Evolutionary conservation across 1,284 basidiomycete species (phyloP), one percentile per base, ranked within the genome.

Genomic region (Cutaneotrichosporon cyanovorans): DNA sequence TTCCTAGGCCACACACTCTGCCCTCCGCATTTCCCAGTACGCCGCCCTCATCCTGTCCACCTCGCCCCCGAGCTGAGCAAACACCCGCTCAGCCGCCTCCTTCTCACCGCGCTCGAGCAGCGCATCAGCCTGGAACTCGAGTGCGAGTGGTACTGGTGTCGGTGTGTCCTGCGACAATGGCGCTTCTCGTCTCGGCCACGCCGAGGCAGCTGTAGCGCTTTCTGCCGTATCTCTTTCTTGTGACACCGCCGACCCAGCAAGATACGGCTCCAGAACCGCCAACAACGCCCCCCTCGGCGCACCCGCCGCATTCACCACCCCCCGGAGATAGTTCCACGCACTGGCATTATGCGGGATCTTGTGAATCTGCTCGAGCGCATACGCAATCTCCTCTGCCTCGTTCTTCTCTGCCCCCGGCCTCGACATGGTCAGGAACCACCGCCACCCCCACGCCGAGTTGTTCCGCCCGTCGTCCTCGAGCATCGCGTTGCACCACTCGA

Each of bases 391-490:
- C 32, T 34, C 32, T 6, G 32, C 15, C 42, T n/a, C 32, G 19
- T 37, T 37, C 42, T 44, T 35, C 34, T 34, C 77, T 31, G 55
- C 52, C 76, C 61, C 74, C 4, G 82, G 85, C 43, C 80, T 78
- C 43, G 80, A 79, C 59, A 88, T 90, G n/a, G 84, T 77, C 42
- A 90, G 79, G 66, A 93, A 97, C 77, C 90, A 97, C 20, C 93
- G 45, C 82, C 75, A 95, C 65, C 93, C 89, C 93, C 93, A 99
- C 14, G 88, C 95, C 35, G 87, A 92, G 65, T 99, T 99, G 69
- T 98, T 99, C 59, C 92, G 74, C 32, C 93, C 76, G 68, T 99
- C 93, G 19, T 77, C 71, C 2, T 75, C 74, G 21, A 97, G 68
- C 75, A 96, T 78, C 46, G 70, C 65, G 54, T 91, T 84, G 42